Evolutionary conservation across 768 basidiomycete genomes (phyloP).

Genomic region (Pleurotus platypus): DNA sequence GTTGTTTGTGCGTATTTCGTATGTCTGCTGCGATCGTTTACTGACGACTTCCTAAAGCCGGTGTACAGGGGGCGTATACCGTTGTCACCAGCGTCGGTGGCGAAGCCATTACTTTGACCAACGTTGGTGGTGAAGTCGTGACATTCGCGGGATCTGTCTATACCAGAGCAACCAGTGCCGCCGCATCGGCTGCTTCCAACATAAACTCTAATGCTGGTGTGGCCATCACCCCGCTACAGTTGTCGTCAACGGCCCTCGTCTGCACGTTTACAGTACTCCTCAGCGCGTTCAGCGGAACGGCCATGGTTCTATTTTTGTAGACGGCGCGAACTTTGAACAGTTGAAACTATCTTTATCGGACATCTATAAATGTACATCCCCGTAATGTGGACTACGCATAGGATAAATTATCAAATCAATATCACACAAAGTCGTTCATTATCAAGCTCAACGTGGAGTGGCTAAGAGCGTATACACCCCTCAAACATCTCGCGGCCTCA

Average conservation of each 20-base stretch:
- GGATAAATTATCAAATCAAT: not conserved
- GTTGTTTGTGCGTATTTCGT: constrained; percentile 34
- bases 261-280: constrained; percentile 33
- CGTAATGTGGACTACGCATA: not conserved
- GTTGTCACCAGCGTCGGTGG: constrained; percentile 60
- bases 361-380: not conserved
- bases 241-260: constrained; percentile 26
- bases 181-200: constrained; percentile 23
- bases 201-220: constrained; percentile 22
- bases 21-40: constrained; percentile 11
- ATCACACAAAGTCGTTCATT: not conserved
- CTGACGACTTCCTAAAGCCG: constrained; percentile 35
- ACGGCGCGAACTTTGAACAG: not conserved
- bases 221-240: constrained; percentile 15
- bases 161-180: constrained; percentile 42
- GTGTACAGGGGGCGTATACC: constrained; percentile 49
- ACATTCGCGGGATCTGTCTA: constrained; percentile 52
- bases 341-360: constrained; percentile 2
- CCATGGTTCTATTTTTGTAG: constrained; percentile 26
- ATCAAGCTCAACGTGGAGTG: no score
- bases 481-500: no score
- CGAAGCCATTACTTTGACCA: constrained; percentile 17
- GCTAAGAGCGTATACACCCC: no score
- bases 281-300: constrained; percentile 37
- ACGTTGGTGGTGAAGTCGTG: constrained; percentile 53